Conservation (phyloP, 352 stramenopile species). For the Phytophthora pinifolia region DNA sequence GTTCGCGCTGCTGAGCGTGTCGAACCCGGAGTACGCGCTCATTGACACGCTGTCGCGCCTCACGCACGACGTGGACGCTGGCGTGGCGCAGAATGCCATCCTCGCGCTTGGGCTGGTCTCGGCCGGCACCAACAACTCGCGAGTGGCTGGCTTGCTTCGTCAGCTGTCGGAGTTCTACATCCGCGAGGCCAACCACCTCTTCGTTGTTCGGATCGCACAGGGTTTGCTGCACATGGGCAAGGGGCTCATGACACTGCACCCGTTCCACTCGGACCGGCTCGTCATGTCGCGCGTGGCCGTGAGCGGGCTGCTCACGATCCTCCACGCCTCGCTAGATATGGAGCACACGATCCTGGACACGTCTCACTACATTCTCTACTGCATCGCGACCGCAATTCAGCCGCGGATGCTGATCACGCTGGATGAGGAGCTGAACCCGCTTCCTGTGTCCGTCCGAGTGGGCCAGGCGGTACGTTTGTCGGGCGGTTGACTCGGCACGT, state of each 20-base stretch:
- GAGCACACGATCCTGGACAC: slow-evolving; percentile 98
- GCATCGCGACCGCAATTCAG: slow-evolving; percentile 97
- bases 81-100: slow-evolving; percentile 98
- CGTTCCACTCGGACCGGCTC: slow-evolving; percentile 97
- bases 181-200: slow-evolving; percentile 97
- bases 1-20: slow-evolving; percentile 96
- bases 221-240: slow-evolving; percentile 99
- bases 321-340: slow-evolving; percentile 97
- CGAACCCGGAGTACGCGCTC: slow-evolving; percentile 96
- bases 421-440: slow-evolving; percentile 95
- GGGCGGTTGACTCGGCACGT: background rate
- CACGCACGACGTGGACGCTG: slow-evolving; percentile 96
- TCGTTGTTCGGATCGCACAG: slow-evolving; percentile 98
- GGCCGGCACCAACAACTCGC: slow-evolving; percentile 99
- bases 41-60: slow-evolving; percentile 98
- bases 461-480: slow-evolving; percentile 91
- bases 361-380: slow-evolving; percentile 98
- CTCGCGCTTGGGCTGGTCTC: slow-evolving; percentile 96
- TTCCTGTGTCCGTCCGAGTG: slow-evolving; percentile 97
- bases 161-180: slow-evolving; percentile 98
- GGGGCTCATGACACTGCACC: slow-evolving; percentile 97
- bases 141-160: slow-evolving; percentile 96
- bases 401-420: slow-evolving; percentile 98
- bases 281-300: slow-evolving; percentile 91
- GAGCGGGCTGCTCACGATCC: slow-evolving; percentile 94